Conservation (phyloP, 179 eudicot species). For the Patellifolia procumbens region DNA sequence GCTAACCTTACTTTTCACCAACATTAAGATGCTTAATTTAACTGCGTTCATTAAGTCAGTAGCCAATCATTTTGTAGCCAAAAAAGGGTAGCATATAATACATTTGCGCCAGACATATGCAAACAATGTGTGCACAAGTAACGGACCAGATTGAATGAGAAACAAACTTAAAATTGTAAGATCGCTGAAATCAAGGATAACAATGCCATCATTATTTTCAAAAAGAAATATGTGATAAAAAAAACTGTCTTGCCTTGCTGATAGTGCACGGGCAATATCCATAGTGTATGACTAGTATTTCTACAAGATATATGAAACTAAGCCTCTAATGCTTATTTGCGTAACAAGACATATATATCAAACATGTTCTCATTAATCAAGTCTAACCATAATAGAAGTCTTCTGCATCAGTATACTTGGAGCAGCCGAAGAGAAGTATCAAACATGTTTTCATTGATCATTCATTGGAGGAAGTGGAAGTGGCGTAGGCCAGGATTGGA, state of each 20-base stretch:
- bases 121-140: neutral
- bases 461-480: neutral
- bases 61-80: too few relatives aligned
- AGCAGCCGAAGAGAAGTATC: neutral
- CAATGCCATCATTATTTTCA: neutral
- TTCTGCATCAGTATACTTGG: neutral
- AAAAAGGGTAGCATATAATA: too few relatives aligned
- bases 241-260: too few relatives aligned
- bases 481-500: conserved; percentile 4
- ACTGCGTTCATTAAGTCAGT: too few relatives aligned
- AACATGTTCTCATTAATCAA: neutral
- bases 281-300: too few relatives aligned
- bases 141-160: neutral
- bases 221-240: neutral
- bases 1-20: too few relatives aligned
- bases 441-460: neutral
- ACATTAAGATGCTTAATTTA: too few relatives aligned
- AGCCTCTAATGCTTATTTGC: neutral
- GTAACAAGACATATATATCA: neutral
- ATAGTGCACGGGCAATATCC: too few relatives aligned
- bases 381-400: neutral
- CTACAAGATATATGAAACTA: neutral
- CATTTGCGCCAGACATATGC: too few relatives aligned
- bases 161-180: neutral
- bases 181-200: neutral